Conservation (phyloP, 495 filamentous ascomycete species). For the Astrothelium macrocarpum region DNA sequence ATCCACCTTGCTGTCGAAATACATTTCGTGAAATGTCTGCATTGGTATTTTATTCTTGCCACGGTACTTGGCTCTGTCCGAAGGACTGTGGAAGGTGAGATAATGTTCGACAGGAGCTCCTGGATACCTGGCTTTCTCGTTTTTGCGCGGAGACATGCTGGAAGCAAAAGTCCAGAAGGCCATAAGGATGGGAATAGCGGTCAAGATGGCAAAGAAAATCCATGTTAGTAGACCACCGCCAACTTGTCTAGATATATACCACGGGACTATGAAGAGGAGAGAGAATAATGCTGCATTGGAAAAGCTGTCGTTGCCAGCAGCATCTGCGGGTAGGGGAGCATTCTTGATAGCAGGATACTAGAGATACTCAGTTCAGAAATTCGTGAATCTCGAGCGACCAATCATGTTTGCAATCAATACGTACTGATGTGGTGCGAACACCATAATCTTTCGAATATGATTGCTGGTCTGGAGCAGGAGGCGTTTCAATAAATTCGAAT, state of each 20-base stretch:
- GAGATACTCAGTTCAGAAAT: background rate
- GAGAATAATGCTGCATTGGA: conserved; percentile 53
- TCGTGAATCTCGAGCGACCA: conserved; percentile 6
- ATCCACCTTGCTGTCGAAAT: conserved; percentile 75
- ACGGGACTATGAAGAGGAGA: conserved; percentile 51
- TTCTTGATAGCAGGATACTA: conserved; percentile 74
- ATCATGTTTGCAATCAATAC: conserved; percentile 18
- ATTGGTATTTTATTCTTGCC: conserved; percentile 75
- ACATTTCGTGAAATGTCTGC: conserved; percentile 83
- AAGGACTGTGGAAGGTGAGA: conserved; percentile 69
- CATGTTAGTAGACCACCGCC: conserved; percentile 63
- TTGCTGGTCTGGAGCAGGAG: conserved; percentile 48
- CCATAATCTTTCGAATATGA: conserved; percentile 59
- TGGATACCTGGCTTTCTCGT: conserved; percentile 65
- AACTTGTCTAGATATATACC: conserved; percentile 56
- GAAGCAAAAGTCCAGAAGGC: conserved; percentile 64
- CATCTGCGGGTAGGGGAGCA: conserved; percentile 71
- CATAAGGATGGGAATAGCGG: conserved; percentile 56
- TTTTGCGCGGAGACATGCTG: conserved; percentile 58
- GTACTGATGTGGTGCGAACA: conserved; percentile 62
- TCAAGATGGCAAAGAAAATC: conserved; percentile 59
- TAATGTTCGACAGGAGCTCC: conserved; percentile 78
- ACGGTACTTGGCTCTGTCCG: conserved; percentile 60
- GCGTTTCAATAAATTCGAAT: conserved; percentile 71
- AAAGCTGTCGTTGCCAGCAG: conserved; percentile 58